phyloP scores from a whole-genome alignment of 176 grass and related monocot genomes.

The Otatea glauca region DNA sequence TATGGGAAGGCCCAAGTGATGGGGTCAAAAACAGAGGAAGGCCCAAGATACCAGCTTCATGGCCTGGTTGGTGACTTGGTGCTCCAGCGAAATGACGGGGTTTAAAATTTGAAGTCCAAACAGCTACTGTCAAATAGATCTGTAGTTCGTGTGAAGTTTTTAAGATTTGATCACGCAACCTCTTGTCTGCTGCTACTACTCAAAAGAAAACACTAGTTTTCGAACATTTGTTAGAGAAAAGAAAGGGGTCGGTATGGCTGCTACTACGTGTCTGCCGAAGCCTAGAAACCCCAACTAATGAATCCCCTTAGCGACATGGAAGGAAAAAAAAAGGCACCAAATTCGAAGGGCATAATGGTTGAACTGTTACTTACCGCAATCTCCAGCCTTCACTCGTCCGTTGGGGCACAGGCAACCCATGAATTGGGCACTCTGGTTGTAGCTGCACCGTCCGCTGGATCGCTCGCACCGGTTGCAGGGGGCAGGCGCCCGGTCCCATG shows the following conservation, averaged over 20 bases:
- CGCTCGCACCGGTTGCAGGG: not conserved
- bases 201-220: not conserved
- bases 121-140: not conserved
- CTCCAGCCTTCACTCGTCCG: rapidly evolving
- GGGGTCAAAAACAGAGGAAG: not conserved
- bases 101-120: not conserved
- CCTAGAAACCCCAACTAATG: not conserved
- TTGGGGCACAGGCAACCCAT: not conserved
- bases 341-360: not conserved
- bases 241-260: not conserved
- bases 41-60: not conserved
- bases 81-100: not conserved
- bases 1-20: not conserved
- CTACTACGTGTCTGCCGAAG: not conserved
- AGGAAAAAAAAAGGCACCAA: not conserved
- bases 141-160: not conserved
- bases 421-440: rapidly evolving
- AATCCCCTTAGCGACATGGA: not conserved
- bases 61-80: not conserved
- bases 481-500: rapidly evolving
- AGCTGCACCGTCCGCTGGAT: not conserved
- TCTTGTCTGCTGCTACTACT: not conserved
- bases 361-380: not conserved
- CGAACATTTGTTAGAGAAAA: not conserved
- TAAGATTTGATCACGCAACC: not conserved